phyloP scores from a whole-genome alignment of 2,329 filamentous ascomycete species.

The Fusarium austroafricanum region DNA sequence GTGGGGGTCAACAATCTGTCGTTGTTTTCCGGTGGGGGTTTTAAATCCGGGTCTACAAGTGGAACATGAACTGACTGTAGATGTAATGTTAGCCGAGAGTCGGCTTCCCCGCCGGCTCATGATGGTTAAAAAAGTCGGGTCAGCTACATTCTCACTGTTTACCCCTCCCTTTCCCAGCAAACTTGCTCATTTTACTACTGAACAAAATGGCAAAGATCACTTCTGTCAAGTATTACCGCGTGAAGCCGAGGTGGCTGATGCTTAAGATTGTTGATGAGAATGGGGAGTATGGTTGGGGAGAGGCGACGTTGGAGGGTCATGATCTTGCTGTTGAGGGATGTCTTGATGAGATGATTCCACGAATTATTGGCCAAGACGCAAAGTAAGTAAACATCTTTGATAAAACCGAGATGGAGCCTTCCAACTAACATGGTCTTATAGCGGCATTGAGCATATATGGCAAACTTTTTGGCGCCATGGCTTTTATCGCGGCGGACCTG shows the following conservation, averaged over 20 bases:
- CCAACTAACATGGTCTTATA: constrained; percentile 44
- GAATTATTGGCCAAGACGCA: constrained; percentile 75
- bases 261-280: constrained; percentile 79
- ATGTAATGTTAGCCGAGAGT: neutral
- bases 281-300: constrained; percentile 77
- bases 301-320: constrained; percentile 79
- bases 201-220: constrained; percentile 49
- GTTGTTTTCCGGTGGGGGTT: constrained; percentile 18
- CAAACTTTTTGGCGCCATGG: constrained; percentile 76
- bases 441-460: constrained; percentile 85
- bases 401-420: fast-evolving
- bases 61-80: neutral
- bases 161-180: no score
- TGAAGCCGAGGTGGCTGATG: constrained; percentile 81
- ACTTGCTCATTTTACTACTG: no score
- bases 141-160: neutral
- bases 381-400: constrained; percentile 60
- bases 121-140: neutral
- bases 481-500: constrained; percentile 82
- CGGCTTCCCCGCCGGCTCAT: constrained; percentile 4
- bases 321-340: constrained; percentile 80
- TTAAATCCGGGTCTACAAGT: neutral
- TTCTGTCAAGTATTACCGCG: constrained; percentile 76
- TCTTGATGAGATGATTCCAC: constrained; percentile 72
- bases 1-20: constrained; percentile 5